Base-by-base conservation (phyloP, 352 stramenopile genomes). In the Globisporangium alternatum region DNA sequence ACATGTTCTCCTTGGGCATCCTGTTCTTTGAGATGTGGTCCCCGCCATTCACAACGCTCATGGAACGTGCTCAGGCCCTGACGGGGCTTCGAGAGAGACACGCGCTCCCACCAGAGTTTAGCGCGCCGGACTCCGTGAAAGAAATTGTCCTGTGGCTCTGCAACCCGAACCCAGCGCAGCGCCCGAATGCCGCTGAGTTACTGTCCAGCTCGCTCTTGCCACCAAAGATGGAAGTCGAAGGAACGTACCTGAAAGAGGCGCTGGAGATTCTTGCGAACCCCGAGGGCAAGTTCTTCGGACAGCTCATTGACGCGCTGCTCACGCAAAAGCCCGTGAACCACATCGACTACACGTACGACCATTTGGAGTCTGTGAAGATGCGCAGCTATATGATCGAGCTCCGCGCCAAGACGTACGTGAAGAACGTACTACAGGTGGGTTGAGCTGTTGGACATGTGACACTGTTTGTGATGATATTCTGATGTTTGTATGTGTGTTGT, bases 1-100 rank as follows among this genome's bases (percentile, higher is more conserved):
- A 99, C 65, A 97, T 99, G 72, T 99, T 97, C 66, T 98, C 90
- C 8, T 76, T 99, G 8, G 96, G 96, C 8, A 92, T 99, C 47
- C 66, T 98, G 30, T 90, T 98, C 57, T 99, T 98, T 63, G 96
- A 98, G 63, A 98, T 98, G 89, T 97, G 97, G 78, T 90, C 89
- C 19, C 89, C 88, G 33, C 91, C 92, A 45, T 98, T 98, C 69
- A 89, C 76, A 45, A 98, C 92, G 33, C 66, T 90, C 31, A 97
- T 97, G 90, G 91, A 97, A 66, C 83, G 90, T 19, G 84, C 88
- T 10, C 78, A 94, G 44, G 82, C 81, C 31, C 74, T 97, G 12
- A 93, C 74, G 7, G 75, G 73, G 10, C 60, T 97, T n/a, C 84
- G 86, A 13, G 82, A 96, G 65, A 79, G 75, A 30, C 79, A 93